Conservation (phyloP, 257 asterid species). For the Cordia subcordata region DNA sequence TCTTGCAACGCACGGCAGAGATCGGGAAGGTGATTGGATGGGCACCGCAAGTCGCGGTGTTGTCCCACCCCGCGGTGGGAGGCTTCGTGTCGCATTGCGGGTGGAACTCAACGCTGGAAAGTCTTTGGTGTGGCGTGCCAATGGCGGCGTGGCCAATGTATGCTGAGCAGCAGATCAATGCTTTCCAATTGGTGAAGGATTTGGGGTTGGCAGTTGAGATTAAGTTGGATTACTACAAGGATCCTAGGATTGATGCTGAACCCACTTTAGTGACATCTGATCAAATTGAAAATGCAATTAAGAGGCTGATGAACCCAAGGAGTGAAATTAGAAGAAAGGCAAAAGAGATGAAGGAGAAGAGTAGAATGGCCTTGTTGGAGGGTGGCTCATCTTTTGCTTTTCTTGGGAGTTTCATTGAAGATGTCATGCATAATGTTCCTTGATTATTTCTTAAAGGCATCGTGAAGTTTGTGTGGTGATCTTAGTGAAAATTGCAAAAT, state of each 20-base stretch:
- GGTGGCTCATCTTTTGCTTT: constrained; percentile 48
- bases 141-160: constrained; percentile 22
- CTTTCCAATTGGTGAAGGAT: too few relatives aligned
- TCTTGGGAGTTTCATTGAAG: constrained; percentile 21
- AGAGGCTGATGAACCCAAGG: constrained; percentile 10
- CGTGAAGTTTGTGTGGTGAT: too few relatives aligned
- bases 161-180: constrained; percentile 27
- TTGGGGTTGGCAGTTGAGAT: constrained; percentile 17
- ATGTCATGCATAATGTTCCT: too few relatives aligned
- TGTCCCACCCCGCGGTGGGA: too few relatives aligned
- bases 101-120: constrained; percentile 24
- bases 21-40: too few relatives aligned
- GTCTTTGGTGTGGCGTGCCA: constrained; percentile 28
- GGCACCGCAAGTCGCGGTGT: too few relatives aligned
- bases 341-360: constrained; percentile 38
- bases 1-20: constrained; percentile 17
- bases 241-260: too few relatives aligned
- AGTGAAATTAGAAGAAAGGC: constrained; percentile 34
- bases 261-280: background rate
- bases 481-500: too few relatives aligned
- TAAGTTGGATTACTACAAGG: constrained; percentile 15
- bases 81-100: too few relatives aligned
- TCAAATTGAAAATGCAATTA: constrained; percentile 16
- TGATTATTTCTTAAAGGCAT: too few relatives aligned
- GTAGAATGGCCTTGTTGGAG: too few relatives aligned